Percentiles rank a stretch among this genome's conserved stretches.
phyloP scores from a whole-genome alignment of 257 asterid genomes.

The Forsythia viridissima region DNA sequence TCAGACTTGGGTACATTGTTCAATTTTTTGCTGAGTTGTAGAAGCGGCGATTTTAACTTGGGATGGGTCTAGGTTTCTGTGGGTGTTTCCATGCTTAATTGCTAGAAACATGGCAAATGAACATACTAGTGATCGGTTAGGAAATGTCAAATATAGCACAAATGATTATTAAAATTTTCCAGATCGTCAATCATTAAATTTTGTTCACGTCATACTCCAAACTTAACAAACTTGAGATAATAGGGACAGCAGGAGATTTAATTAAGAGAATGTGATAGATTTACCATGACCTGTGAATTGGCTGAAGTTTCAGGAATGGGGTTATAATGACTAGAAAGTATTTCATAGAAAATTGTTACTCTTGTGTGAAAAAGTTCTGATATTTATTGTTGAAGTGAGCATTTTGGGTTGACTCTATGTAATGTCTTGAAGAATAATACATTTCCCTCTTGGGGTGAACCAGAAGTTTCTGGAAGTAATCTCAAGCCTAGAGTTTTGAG shows the following conservation, averaged over 20 bases:
- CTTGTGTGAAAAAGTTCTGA: not conserved
- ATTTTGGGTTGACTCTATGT: not conserved
- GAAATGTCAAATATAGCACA: not conserved
- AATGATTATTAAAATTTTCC: not conserved
- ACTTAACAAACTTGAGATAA: not conserved
- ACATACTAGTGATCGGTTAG: not conserved
- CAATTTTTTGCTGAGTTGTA: not conserved
- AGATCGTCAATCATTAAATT: not conserved
- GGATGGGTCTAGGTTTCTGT: not conserved
- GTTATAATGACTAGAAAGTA: not conserved
- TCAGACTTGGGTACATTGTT: slow-evolving; percentile 1
- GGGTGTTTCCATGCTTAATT: not conserved
- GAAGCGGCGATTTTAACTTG: not conserved
- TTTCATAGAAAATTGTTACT: not conserved
- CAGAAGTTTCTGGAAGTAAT: too few species aligned
- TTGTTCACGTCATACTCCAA: not conserved
- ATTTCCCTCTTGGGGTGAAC: not conserved
- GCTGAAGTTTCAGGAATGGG: not conserved
- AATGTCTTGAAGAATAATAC: not conserved
- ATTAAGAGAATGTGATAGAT: not conserved
- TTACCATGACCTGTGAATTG: not conserved
- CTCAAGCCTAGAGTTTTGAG: too few species aligned
- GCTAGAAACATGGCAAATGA: not conserved
- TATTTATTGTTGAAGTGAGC: not conserved
- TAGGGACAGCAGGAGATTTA: not conserved